phyloP scores from a whole-genome alignment of 495 filamentous ascomycete species.

The Pseudomonodictys pantanalensis region DNA sequence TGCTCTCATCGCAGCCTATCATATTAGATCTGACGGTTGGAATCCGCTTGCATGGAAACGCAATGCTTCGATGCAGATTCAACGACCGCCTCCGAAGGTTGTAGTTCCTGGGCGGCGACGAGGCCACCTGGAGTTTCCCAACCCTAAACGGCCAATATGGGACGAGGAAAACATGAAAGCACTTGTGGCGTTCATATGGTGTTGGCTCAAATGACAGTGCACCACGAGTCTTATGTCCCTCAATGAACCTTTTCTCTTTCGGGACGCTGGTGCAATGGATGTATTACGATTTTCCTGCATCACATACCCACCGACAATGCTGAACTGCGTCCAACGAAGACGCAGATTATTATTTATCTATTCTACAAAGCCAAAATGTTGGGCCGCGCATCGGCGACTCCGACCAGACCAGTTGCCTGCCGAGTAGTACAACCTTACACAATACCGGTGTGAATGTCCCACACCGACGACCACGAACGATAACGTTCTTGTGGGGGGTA shows the following conservation, averaged over 20 bases:
- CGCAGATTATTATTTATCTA: too few relatives aligned
- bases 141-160: constrained; percentile 28
- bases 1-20: constrained; percentile 36
- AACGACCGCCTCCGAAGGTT: constrained; percentile 27
- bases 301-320: too few relatives aligned
- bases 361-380: too few relatives aligned
- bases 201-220: constrained; percentile 28
- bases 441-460: too few relatives aligned
- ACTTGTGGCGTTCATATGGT: constrained; percentile 22
- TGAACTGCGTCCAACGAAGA: too few relatives aligned
- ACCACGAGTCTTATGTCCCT: not conserved
- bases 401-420: too few relatives aligned
- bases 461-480: too few relatives aligned
- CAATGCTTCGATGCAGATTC: constrained; percentile 32
- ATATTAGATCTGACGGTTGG: constrained; percentile 36
- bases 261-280: not conserved
- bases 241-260: not conserved
- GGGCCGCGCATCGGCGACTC: too few relatives aligned
- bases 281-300: too few relatives aligned
- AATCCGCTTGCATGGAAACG: constrained; percentile 34
- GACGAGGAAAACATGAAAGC: constrained; percentile 28
- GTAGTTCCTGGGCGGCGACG: constrained; percentile 27
- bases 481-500: not conserved
- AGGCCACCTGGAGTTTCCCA: constrained; percentile 23
- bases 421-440: too few relatives aligned